Percentiles rank a stretch among this genome's conserved stretches.
Evolutionary conservation across 768 basidiomycete species (phyloP).

Genomic region (Lactarius tabidus): DNA sequence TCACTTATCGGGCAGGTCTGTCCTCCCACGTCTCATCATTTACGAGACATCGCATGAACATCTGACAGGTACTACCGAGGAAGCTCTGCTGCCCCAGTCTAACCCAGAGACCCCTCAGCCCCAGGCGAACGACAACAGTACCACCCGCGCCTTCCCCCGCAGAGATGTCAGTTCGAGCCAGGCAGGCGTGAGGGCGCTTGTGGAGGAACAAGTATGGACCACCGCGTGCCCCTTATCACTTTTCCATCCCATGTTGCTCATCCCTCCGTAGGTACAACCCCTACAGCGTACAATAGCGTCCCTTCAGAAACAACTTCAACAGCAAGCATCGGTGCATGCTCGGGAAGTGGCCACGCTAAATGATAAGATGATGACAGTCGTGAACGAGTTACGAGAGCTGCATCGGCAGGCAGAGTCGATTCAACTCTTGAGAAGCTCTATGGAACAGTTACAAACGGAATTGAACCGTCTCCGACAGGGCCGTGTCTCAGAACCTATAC

Average conservation of each 20-base stretch:
- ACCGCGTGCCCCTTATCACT: background rate
- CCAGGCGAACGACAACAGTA: slow-evolving; percentile 5
- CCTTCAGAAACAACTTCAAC: slow-evolving; percentile 23
- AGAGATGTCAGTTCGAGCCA: background rate
- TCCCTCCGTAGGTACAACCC: slow-evolving; percentile 14
- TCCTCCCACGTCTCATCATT: background rate
- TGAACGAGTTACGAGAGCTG: slow-evolving; percentile 19
- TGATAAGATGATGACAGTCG: slow-evolving; percentile 16
- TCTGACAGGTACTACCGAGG: slow-evolving; percentile 10
- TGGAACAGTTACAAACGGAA: slow-evolving; percentile 23
- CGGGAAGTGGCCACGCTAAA: slow-evolving; percentile 20
- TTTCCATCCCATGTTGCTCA: background rate
- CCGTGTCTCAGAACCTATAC: slow-evolving; percentile 11
- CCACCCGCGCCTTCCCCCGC: background rate
- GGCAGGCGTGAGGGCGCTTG: slow-evolving; percentile 8
- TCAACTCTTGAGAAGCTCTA: slow-evolving; percentile 17
- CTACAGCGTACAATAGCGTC: slow-evolving; percentile 20
- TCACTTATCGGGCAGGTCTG: slow-evolving; percentile 8
- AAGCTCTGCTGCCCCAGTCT: slow-evolving; percentile 8
- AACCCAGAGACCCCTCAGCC: slow-evolving; percentile 1
- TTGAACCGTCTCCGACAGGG: slow-evolving; percentile 15
- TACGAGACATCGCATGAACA: slow-evolving; percentile 6
- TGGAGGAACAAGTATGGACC: slow-evolving; percentile 21
- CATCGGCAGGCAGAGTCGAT: slow-evolving; percentile 23
- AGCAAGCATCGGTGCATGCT: slow-evolving; percentile 19